Percentiles rank a stretch among this genome's conserved stretches.
Evolutionary conservation across 805 yeast species (phyloP).

Genomic region (Zygosaccharomyces kombuchaensis): DNA sequence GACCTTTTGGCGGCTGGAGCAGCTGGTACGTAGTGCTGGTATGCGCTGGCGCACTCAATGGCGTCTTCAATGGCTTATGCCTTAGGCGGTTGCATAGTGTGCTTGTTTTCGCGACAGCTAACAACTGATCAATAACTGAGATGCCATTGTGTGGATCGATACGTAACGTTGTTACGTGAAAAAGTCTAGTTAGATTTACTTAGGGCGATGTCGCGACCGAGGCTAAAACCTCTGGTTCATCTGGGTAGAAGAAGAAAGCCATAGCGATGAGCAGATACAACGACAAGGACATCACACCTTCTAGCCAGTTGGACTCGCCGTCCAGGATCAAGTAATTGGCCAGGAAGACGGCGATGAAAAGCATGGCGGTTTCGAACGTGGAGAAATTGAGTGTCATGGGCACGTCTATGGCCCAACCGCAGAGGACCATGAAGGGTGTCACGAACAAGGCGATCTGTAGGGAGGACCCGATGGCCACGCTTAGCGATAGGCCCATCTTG

Average conservation of each 20-base stretch:
- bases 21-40: background rate
- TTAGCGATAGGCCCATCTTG: constrained; percentile 95
- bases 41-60: background rate
- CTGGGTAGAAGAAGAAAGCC: constrained; percentile 89
- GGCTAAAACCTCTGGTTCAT: constrained; percentile 24
- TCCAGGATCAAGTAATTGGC: constrained; percentile 84
- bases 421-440: constrained; percentile 88
- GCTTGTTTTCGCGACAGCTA: background rate
- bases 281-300: constrained; percentile 87
- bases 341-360: constrained; percentile 85
- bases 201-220: background rate
- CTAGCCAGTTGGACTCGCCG: constrained; percentile 96
- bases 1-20: background rate
- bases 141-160: background rate
- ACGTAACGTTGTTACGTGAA: background rate
- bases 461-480: constrained; percentile 95
- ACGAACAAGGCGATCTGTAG: constrained; percentile 93
- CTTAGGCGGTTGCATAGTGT: background rate
- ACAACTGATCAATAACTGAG: background rate
- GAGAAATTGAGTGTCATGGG: constrained; percentile 93
- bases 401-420: constrained; percentile 88
- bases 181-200: background rate
- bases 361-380: constrained; percentile 87
- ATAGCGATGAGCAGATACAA: constrained; percentile 84
- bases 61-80: background rate